phyloP scores from a whole-genome alignment of 2,329 filamentous ascomycete genomes.

The Aspergillus sp. region DNA sequence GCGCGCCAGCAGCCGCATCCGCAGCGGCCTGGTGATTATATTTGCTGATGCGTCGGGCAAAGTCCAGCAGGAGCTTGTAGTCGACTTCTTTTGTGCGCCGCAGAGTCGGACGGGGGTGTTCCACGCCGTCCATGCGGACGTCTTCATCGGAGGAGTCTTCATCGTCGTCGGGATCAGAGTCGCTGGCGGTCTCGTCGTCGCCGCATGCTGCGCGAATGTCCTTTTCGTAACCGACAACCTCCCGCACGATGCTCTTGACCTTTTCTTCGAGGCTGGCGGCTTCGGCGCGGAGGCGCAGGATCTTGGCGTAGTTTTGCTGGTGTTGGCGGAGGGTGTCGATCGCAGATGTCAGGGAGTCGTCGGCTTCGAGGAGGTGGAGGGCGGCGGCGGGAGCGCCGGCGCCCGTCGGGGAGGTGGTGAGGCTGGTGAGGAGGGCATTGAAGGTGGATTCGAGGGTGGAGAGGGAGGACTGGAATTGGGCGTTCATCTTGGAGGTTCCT shows the following conservation, averaged over 20 bases:
- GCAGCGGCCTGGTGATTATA: constrained; percentile 46
- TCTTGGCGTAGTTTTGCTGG: constrained; percentile 45
- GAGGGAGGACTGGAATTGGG: constrained; percentile 38
- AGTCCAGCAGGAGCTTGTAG: constrained; percentile 44
- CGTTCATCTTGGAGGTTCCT: constrained; percentile 35
- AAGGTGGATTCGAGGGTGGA: constrained; percentile 43
- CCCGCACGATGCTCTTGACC: constrained; percentile 42
- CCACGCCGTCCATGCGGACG: background rate
- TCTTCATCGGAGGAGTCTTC: background rate
- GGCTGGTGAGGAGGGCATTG: constrained; percentile 39
- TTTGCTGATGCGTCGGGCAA: constrained; percentile 48
- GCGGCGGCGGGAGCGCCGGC: constrained; percentile 42
- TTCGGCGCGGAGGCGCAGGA: constrained; percentile 41
- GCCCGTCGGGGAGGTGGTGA: constrained; percentile 46
- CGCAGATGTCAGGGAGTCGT: constrained; percentile 41
- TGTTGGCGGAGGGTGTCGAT: constrained; percentile 43
- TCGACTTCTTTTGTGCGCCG: constrained; percentile 39
- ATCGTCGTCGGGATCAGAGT: constrained; percentile 21
- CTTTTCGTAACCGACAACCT: constrained; percentile 39
- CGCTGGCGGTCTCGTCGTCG: constrained; percentile 31
- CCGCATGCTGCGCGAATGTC: constrained; percentile 37
- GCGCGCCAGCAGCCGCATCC: constrained; percentile 36
- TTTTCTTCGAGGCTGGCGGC: constrained; percentile 39
- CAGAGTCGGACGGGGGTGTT: background rate
- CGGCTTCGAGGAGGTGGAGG: constrained; percentile 39